A percentile compares a stretch with the other conserved stretches of the same genome.
Conservation (phyloP, 192 early-diverging fungal species). For the Obelidium mucronatum region DNA sequence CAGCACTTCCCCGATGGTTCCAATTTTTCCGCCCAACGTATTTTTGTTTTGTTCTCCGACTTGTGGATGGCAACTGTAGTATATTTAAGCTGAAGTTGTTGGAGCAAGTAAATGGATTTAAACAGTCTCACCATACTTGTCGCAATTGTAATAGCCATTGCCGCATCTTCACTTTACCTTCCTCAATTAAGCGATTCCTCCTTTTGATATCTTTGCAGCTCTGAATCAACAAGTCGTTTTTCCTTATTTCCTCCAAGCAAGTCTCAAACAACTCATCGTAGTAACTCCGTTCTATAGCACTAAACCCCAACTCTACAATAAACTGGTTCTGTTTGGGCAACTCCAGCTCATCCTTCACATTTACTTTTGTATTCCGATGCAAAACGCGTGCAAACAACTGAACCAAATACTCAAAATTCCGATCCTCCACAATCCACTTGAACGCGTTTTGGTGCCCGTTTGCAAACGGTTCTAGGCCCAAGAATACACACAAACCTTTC, state of each 20-base stretch:
- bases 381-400: constrained; percentile 47
- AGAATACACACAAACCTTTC: constrained; percentile 58
- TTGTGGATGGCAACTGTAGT: constrained; percentile 62
- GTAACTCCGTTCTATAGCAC: constrained; percentile 63
- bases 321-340: constrained; percentile 62
- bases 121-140: constrained; percentile 44
- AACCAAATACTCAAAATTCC: constrained; percentile 21
- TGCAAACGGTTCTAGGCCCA: constrained; percentile 48
- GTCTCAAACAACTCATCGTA: constrained; percentile 62
- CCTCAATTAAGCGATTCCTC: not conserved
- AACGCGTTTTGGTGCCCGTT: not conserved
- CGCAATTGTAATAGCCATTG: constrained; percentile 59
- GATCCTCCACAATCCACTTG: not conserved
- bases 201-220: not conserved
- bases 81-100: not conserved
- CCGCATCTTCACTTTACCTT: constrained; percentile 37
- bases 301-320: constrained; percentile 57
- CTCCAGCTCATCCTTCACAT: constrained; percentile 57
- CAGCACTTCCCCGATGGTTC: constrained; percentile 63
- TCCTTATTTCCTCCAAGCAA: constrained; percentile 51
- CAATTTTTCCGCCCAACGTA: constrained; percentile 53
- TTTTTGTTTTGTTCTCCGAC: constrained; percentile 56
- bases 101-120: not conserved
- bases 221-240: constrained; percentile 21
- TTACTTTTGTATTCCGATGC: constrained; percentile 64